phyloP scores from a whole-genome alignment of 805 yeast genomes.

The Kodamaea sagamina region DNA sequence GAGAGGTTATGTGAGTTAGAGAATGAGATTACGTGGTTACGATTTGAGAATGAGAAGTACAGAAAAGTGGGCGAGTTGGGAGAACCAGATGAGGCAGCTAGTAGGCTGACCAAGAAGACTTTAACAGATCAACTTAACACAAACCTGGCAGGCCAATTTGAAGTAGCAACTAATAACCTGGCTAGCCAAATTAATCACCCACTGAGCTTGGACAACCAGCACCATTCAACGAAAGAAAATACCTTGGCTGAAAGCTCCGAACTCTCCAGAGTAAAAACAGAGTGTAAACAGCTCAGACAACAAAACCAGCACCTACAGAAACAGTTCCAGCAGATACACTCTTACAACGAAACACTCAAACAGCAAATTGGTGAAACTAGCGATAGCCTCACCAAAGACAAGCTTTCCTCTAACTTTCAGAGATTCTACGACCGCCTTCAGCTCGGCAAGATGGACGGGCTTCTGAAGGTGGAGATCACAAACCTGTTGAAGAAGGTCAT shows the following conservation, averaged over 20 bases:
- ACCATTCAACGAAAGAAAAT: too few species aligned
- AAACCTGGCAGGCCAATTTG: too few species aligned
- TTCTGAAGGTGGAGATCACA: slow-evolving; percentile 29
- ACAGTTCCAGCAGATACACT: slow-evolving; percentile 4
- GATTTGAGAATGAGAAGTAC: slow-evolving; percentile 8
- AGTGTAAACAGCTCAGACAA: not conserved
- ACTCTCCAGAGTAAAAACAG: not conserved
- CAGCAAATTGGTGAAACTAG: slow-evolving; percentile 19
- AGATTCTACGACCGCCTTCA: slow-evolving; percentile 28
- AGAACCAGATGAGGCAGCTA: not conserved
- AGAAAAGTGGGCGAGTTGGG: not conserved
- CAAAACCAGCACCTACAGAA: slow-evolving; percentile 8
- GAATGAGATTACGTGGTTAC: slow-evolving; percentile 6
- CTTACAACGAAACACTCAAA: slow-evolving; percentile 4
- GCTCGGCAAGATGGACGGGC: slow-evolving; percentile 31
- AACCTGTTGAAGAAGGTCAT: slow-evolving; percentile 36
- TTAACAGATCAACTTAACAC: too few species aligned
- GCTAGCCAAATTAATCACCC: too few species aligned
- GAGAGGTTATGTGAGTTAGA: slow-evolving; percentile 12
- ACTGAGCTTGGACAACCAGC: not conserved
- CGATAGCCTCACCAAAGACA: slow-evolving; percentile 18
- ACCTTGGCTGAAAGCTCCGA: not conserved
- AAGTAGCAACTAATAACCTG: too few species aligned
- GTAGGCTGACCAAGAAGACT: not conserved
- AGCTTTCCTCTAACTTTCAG: slow-evolving; percentile 20